Base-by-base conservation (phyloP, 2,329 filamentous ascomycete genomes). In the Calonectria ilicicola region DNA sequence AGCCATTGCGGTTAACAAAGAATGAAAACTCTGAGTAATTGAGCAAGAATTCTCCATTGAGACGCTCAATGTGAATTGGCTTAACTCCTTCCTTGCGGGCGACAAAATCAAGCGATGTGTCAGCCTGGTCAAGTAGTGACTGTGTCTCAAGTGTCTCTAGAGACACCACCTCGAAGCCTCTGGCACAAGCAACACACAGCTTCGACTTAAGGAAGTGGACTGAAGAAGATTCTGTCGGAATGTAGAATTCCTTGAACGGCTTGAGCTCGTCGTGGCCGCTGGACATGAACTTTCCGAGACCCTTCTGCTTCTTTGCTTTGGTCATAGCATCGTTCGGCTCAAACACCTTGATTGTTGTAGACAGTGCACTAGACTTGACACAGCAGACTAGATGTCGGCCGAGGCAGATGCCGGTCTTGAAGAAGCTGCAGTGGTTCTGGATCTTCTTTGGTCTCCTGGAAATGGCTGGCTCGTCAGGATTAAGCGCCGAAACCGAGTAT, bases 1-100 rank as follows among this genome's bases (percentile, higher is more conserved):
- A 99, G 44, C 97, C 97, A 83, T 99, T 98, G 80, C 97, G 92
- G 85, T 99, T 98, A 82, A 99, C 97, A 81, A 98, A 99, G 91
- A 99, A 99, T 15, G 95, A 98, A 85, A 98, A 99, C 83, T 99
- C 97, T 5, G 95, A 97, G 86, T 99, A 99, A 85, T 98, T 98
- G 75, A 99, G 92, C 78, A 99, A 85, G 88, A 99, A 99, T 82
- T 99, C 97, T 83, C 96, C 96, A 78, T 97, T 97, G 82, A 98
- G 93, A 56, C 97, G 94, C 84, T 99, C 97, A 77, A 99, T 98
- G 81, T 98, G 96, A 76, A 99, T 97, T 3, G 97, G 96, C 83
- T 94, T 95, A 80, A 97, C 95, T 80, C 95, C 95, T 84, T 98
- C 96, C 83, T 97, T 97, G 71, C 95, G 92, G 26, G 95, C 94